A percentile compares a stretch with the other conserved stretches of the same genome.
Evolutionary conservation across 164 flowering plant genomes (phyloP).

Genomic region (Dillenia turbinata): DNA sequence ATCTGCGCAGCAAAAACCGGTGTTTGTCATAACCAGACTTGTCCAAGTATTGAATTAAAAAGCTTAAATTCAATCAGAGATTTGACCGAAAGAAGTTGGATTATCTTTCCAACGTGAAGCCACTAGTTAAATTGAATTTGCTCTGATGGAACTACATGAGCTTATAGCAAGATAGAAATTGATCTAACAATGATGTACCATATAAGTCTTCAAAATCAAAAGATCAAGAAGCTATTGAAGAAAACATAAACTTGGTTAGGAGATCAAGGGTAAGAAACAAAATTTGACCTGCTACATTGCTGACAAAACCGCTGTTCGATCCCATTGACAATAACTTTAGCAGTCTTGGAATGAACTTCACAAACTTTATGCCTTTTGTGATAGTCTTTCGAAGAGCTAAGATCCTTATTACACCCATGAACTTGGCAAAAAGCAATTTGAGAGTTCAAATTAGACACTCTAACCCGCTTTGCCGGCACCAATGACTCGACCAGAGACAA

Average conservation of each 20-base stretch:
- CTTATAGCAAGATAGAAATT: too few relatives aligned
- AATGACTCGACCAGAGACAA: slow-evolving; percentile 30
- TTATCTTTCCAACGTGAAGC: too few relatives aligned
- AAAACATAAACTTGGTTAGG: too few relatives aligned
- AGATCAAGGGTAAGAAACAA: too few relatives aligned
- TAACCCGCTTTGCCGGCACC: slow-evolving; percentile 38
- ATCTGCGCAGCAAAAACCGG: slow-evolving; percentile 30
- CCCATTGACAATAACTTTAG: slow-evolving; percentile 69
- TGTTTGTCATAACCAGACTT: not conserved
- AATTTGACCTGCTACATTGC: slow-evolving; percentile 65
- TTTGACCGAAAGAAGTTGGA: too few relatives aligned
- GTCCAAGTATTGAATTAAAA: too few relatives aligned
- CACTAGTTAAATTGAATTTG: too few relatives aligned
- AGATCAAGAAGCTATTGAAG: too few relatives aligned
- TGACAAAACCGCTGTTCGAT: slow-evolving; percentile 88
- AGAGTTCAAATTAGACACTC: slow-evolving; percentile 23
- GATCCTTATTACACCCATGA: slow-evolving; percentile 70
- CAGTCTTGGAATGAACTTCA: slow-evolving; percentile 73
- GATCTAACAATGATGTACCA: too few relatives aligned
- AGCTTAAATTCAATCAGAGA: too few relatives aligned
- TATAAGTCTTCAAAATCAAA: too few relatives aligned
- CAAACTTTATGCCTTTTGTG: slow-evolving; percentile 90
- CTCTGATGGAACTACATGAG: too few relatives aligned
- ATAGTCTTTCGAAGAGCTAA: slow-evolving; percentile 72
- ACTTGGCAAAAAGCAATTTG: slow-evolving; percentile 72